Evolutionary conservation across 1,139 yeast genomes (phyloP), one percentile per base, ranked within the genome.

Genomic region (Citeromyces hawaiiensis): DNA sequence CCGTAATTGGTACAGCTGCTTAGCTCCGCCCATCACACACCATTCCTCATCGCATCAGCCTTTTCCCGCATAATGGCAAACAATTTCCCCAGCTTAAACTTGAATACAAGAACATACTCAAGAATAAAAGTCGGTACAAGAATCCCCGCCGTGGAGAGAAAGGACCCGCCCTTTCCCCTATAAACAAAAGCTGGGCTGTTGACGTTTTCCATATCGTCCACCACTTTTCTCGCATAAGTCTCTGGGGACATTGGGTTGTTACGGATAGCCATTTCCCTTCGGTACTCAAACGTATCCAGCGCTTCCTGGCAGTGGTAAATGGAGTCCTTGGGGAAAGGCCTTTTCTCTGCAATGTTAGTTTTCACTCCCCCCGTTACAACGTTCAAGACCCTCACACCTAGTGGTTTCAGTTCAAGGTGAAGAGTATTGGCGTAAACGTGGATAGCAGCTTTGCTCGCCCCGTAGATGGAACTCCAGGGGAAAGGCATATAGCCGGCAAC

Each of bases 401-500:
- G 80, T 2, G 88, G 85, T 51, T 70, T 72, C 66, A 83, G 54
- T 57, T 83, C 94, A 30, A 79, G 52, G 37, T 80, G 72, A 41
- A 83, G 61, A 2, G 69, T 67, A 39, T 71, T 66, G 1, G 83
- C 82, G 53, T 76, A 83, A 44, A 71, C 76, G 51, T 80, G 85
- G 40, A 83, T 71, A 1, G 93, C 93, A 2, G 93, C 86, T 52
- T 83, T 83, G 1, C 81, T 59, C 2, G 88, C 68, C n/a, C 77
- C 67, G 53, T 83, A 83, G 18, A 76, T 66, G 15, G 81, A 62
- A 1, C 81, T 74, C 56, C 77, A 82, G 13, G 93, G 94, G 59
- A 82, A 76, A 4, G 85, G 78, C 11, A 70, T 57, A 21, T 75
- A 45, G 2, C 83, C 93, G 14, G 83, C 73, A 4, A 79, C 59